These are phyloP conservation scores for Fonsecaea multimorphosa DNA, from an alignment of 2,329 filamentous ascomycete species.

Conservation along the genomic window DNA sequence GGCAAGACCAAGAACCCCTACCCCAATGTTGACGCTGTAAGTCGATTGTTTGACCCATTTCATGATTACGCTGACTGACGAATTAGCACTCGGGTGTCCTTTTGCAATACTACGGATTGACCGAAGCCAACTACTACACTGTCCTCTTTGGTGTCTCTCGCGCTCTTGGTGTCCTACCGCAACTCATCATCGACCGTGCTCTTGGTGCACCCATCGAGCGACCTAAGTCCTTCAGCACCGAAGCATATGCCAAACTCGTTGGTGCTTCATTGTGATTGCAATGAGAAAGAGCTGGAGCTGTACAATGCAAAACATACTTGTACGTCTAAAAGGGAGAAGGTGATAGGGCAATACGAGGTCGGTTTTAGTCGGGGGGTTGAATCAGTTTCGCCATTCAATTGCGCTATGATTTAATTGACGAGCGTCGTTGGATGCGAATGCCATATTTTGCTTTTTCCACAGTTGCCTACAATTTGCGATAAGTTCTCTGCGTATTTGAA, in stretches of 20 bases:
- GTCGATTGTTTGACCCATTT: conserved; percentile 30
- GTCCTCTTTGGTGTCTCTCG: conserved; percentile 98
- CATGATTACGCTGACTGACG: conserved; percentile 21
- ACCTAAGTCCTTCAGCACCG: conserved; percentile 98
- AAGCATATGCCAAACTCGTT: conserved; percentile 92
- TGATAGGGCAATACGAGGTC: conserved; percentile 18
- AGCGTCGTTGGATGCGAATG: conserved; percentile 23
- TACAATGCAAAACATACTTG: conserved; percentile 30
- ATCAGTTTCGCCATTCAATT: conserved; percentile 19
- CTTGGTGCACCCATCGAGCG: conserved; percentile 96
- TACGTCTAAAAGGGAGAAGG: conserved; percentile 28
- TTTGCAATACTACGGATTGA: conserved; percentile 99
- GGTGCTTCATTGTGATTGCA: conserved; percentile 81
- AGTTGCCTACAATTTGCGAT: not conserved
- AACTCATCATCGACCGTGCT: conserved; percentile 99
- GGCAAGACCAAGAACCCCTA: conserved; percentile 99
- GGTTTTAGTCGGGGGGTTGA: conserved; percentile 20
- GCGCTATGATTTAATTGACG: conserved; percentile 29
- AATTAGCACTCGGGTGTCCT: conserved; percentile 89
- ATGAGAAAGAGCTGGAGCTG: conserved; percentile 23
- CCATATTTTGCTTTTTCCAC: not conserved
- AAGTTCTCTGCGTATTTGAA: not conserved
- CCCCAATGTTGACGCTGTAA: conserved; percentile 91
- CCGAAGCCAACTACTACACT: conserved; percentile 99
- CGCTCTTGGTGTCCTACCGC: conserved; percentile 96